phyloP scores from a whole-genome alignment of 495 filamentous ascomycete genomes.

The Penicillium antarcticum region DNA sequence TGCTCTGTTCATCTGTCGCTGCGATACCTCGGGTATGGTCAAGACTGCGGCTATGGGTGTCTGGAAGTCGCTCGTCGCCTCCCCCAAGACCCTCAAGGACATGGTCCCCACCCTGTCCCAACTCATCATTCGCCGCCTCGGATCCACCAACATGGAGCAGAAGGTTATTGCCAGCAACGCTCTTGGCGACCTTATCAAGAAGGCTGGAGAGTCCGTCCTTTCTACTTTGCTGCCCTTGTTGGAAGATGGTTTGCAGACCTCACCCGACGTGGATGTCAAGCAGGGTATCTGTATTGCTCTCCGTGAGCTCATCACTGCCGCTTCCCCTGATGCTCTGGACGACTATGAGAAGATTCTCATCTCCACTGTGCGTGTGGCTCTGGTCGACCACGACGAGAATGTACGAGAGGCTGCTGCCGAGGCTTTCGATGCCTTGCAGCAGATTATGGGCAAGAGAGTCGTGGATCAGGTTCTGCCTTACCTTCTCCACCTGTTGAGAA shows the following conservation, averaged over 20 bases:
- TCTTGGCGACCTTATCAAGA: conserved; percentile 91
- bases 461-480: conserved; percentile 93
- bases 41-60: conserved; percentile 86
- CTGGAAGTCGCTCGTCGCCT: conserved; percentile 95
- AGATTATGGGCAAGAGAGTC: conserved; percentile 86
- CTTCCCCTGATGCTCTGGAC: conserved; percentile 82
- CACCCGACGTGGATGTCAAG: conserved; percentile 87
- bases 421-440: conserved; percentile 91
- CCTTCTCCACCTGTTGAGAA: conserved; percentile 80
- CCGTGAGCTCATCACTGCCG: conserved; percentile 88
- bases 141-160: conserved; percentile 95
- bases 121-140: conserved; percentile 89
- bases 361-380: conserved; percentile 86
- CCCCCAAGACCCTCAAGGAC: conserved; percentile 89
- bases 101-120: conserved; percentile 91
- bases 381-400: conserved; percentile 84
- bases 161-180: conserved; percentile 98
- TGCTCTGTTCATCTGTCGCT: conserved; percentile 93
- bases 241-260: conserved; percentile 84
- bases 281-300: conserved; percentile 97
- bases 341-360: conserved; percentile 95
- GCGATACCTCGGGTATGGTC: conserved; percentile 91
- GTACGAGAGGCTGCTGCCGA: conserved; percentile 95
- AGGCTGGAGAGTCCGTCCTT: conserved; percentile 90
- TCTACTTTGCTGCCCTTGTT: conserved; percentile 85